Conservation (phyloP, 148 eudicot genomes). For the Rhododendron molle region DNA sequence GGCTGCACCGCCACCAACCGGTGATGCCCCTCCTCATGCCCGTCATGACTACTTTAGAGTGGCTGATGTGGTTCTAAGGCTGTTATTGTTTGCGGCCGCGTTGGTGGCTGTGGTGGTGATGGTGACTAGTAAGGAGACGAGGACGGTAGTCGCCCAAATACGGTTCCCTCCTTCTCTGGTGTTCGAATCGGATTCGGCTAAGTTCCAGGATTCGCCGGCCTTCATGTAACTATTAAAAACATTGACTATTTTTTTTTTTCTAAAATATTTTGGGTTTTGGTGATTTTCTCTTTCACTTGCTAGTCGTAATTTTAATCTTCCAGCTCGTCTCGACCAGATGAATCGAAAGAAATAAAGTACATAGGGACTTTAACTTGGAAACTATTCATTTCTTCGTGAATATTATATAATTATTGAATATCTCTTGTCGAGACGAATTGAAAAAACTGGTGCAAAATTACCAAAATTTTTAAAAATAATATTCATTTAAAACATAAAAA, state of each 20-base stretch:
- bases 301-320: too few relatives aligned
- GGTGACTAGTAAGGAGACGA: constrained; percentile 13
- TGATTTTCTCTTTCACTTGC: too few relatives aligned
- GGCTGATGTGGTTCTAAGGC: constrained; percentile 15
- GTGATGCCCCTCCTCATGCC: neutral
- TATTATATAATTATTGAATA: too few relatives aligned
- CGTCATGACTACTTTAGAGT: neutral
- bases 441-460: too few relatives aligned
- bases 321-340: too few relatives aligned
- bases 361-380: too few relatives aligned
- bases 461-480: too few relatives aligned
- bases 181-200: neutral
- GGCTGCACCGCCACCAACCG: neutral
- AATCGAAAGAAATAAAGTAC: too few relatives aligned
- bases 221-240: constrained; percentile 3
- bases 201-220: constrained; percentile 19
- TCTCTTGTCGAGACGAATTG: too few relatives aligned
- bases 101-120: constrained; percentile 17
- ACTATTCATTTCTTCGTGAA: too few relatives aligned
- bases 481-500: too few relatives aligned
- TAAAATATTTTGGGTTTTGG: too few relatives aligned
- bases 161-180: neutral
- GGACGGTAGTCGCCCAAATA: neutral
- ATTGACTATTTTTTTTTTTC: neutral
- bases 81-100: constrained; percentile 9